phyloP scores from a whole-genome alignment of 1,284 basidiomycete species.

The Fomitopsis palustris region DNA sequence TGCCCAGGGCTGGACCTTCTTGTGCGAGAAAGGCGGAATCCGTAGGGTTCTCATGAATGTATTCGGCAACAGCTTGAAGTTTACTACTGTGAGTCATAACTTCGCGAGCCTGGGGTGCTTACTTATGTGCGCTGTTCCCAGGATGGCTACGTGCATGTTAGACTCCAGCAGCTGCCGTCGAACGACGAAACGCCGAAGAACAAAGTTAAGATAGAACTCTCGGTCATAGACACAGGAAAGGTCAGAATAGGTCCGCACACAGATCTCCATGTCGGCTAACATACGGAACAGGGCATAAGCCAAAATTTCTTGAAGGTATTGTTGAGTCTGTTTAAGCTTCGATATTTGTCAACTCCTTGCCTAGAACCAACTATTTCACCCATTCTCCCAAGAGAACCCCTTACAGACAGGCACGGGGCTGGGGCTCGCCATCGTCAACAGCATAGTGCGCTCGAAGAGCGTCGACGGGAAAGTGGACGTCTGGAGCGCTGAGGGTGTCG shows the following conservation, averaged over 20 bases:
- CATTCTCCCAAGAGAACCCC: slow-evolving; percentile 93
- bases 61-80: slow-evolving; percentile 93
- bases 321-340: not conserved
- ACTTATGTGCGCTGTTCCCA: slow-evolving; percentile 24
- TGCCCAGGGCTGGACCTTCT: slow-evolving; percentile 78
- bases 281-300: slow-evolving; percentile 64
- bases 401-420: slow-evolving; percentile 92
- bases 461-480: slow-evolving; percentile 89
- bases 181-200: slow-evolving; percentile 46
- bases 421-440: slow-evolving; percentile 96
- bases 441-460: slow-evolving; percentile 83
- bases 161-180: slow-evolving; percentile 71
- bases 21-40: slow-evolving; percentile 91
- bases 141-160: slow-evolving; percentile 87
- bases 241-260: slow-evolving; percentile 31
- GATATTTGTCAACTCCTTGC: slow-evolving; percentile 8
- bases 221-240: slow-evolving; percentile 90
- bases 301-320: slow-evolving; percentile 80
- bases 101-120: not conserved
- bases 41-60: slow-evolving; percentile 93
- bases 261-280: not conserved
- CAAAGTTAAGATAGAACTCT: slow-evolving; percentile 78
- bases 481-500: slow-evolving; percentile 82
- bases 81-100: slow-evolving; percentile 60
- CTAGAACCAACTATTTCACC: slow-evolving; percentile 93